A percentile compares a stretch with the other conserved stretches of the same genome.
These are phyloP conservation scores for Salvia hispanica DNA, from an alignment of 257 asterid species.

Conservation along the genomic window DNA sequence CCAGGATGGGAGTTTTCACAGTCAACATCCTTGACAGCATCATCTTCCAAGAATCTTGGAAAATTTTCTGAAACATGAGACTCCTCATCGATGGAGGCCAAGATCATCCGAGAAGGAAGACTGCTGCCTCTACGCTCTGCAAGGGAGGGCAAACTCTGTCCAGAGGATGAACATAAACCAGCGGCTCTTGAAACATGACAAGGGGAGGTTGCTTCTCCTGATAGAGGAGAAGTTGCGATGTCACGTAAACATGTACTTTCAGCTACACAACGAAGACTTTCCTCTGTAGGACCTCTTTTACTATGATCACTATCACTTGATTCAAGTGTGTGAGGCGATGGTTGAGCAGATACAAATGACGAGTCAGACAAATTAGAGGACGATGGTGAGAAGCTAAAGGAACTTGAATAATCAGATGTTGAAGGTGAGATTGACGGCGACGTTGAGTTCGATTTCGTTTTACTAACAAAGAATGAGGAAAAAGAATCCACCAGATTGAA, in stretches of 20 bases:
- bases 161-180: slow-evolving; percentile 39
- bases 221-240: slow-evolving; percentile 32
- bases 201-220: slow-evolving; percentile 40
- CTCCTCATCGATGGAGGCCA: slow-evolving; percentile 58
- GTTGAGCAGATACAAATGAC: slow-evolving; percentile 65
- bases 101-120: slow-evolving; percentile 49
- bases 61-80: slow-evolving; percentile 47
- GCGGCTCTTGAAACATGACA: slow-evolving; percentile 32
- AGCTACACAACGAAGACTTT: slow-evolving; percentile 35
- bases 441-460: slow-evolving; percentile 51
- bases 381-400: slow-evolving; percentile 82
- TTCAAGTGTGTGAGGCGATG: slow-evolving; percentile 56
- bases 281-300: slow-evolving; percentile 38
- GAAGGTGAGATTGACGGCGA: slow-evolving; percentile 87
- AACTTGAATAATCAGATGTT: slow-evolving; percentile 72
- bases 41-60: slow-evolving; percentile 46
- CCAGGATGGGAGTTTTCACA: slow-evolving; percentile 27
- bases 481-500: slow-evolving; percentile 60
- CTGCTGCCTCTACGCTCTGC: slow-evolving; percentile 56
- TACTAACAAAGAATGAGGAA: slow-evolving; percentile 52
- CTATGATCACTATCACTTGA: slow-evolving; percentile 35
- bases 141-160: slow-evolving; percentile 40
- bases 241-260: slow-evolving; percentile 39
- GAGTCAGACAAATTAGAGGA: slow-evolving; percentile 89
- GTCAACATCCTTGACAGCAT: slow-evolving; percentile 40